Conservation (phyloP, 345 rosid species). For the Erysimum cheiranthoides region DNA sequence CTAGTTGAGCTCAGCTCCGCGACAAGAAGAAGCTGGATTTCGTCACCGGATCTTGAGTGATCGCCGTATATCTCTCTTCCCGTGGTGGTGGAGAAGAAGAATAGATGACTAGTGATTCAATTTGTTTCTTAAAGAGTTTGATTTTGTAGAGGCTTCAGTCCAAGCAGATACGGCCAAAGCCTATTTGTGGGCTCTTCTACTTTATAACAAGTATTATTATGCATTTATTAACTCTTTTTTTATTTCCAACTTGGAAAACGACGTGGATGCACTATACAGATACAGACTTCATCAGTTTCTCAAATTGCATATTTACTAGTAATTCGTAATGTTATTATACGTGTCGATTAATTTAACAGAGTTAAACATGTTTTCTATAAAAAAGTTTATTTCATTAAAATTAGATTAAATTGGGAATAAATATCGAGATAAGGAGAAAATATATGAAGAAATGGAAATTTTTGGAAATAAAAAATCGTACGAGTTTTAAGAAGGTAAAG, state of each 20-base stretch:
- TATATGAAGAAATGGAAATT: background rate
- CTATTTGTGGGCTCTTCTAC: slow-evolving; percentile 35
- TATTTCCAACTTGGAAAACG: too few species aligned
- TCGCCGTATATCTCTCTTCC: slow-evolving; percentile 19
- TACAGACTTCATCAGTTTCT: background rate
- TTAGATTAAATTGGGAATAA: background rate
- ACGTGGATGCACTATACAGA: too few species aligned
- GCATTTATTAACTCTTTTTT: background rate
- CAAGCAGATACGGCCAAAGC: slow-evolving; percentile 32
- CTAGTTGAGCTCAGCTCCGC: slow-evolving; percentile 3
- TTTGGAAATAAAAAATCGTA: background rate
- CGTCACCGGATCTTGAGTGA: slow-evolving; percentile 33
- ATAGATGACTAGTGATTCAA: slow-evolving; percentile 3
- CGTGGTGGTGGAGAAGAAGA: slow-evolving; percentile 31
- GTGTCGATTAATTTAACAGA: background rate
- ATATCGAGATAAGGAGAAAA: background rate
- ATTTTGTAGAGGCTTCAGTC: slow-evolving; percentile 29
- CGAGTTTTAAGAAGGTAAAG: background rate
- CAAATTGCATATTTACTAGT: slow-evolving; percentile 5
- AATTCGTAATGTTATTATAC: background rate
- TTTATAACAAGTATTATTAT: background rate
- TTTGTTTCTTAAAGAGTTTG: slow-evolving; percentile 13
- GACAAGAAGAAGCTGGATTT: background rate
- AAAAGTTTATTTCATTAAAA: background rate
- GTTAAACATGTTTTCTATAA: background rate